A percentile compares a stretch with the other conserved stretches of the same genome.
Conservation (phyloP, 768 basidiomycete species). For the Zangia roseola region DNA sequence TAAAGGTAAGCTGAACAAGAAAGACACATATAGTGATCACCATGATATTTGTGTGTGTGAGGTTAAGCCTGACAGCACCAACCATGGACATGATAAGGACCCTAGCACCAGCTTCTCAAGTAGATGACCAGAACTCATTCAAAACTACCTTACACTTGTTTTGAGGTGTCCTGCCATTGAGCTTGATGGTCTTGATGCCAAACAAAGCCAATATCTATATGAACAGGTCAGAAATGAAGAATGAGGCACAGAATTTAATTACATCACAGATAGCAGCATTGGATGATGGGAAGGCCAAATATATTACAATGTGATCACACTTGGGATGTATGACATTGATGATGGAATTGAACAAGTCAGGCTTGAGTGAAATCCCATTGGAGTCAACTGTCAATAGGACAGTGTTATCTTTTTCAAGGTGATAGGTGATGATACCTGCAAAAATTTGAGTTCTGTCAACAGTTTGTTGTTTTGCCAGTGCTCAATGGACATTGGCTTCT, state of each 20-base stretch:
- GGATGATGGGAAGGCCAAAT: neutral
- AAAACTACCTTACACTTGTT: neutral
- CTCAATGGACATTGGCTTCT: neutral
- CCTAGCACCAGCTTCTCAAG: neutral
- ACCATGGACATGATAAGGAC: conserved; percentile 15
- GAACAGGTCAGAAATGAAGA: neutral
- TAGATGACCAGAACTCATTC: neutral
- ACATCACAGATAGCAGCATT: neutral
- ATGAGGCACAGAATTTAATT: neutral
- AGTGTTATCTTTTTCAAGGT: neutral
- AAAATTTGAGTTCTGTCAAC: neutral
- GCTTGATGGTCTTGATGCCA: neutral
- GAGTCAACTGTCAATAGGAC: neutral
- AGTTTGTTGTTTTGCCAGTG: neutral
- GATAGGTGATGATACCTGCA: neutral
- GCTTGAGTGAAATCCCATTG: neutral
- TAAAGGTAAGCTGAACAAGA: neutral
- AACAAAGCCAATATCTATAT: neutral
- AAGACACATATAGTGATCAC: conserved; percentile 7
- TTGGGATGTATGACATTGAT: neutral
- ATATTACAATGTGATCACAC: neutral
- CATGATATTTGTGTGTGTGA: conserved; percentile 11
- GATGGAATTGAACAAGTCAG: neutral
- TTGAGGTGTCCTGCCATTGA: neutral
- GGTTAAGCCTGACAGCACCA: conserved; percentile 12